Conservation (phyloP, 2,329 filamentous ascomycete genomes). For the Penicillium sp. region DNA sequence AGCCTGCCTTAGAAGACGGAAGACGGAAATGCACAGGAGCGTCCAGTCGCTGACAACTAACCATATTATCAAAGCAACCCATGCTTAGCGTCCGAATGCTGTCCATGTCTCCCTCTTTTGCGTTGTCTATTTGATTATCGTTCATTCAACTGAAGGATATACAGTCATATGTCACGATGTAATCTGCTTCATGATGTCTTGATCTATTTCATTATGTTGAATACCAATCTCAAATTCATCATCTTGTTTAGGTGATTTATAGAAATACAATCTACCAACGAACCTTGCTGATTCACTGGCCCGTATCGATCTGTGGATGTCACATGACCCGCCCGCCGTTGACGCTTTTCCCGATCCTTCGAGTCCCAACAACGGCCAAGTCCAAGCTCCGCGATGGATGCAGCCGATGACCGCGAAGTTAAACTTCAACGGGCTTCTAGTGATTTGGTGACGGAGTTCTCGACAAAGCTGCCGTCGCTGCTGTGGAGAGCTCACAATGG, state of each 20-base stretch:
- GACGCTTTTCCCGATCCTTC: constrained; percentile 20
- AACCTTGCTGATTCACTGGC: neutral
- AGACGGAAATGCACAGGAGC: neutral
- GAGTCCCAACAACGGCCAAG: constrained; percentile 6
- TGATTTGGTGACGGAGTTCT: constrained; percentile 44
- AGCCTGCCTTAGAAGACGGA: neutral
- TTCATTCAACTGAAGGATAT: neutral
- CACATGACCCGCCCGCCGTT: constrained; percentile 26
- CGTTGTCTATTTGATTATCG: too few species aligned
- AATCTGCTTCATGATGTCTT: neutral
- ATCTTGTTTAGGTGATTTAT: neutral
- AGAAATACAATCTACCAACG: neutral
- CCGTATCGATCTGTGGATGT: constrained; percentile 3
- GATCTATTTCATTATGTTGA: neutral
- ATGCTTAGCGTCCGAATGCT: neutral
- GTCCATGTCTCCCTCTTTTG: neutral
- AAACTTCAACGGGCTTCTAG: constrained; percentile 48
- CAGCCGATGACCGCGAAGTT: constrained; percentile 43
- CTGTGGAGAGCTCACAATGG: constrained; percentile 36
- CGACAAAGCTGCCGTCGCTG: constrained; percentile 41
- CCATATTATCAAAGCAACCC: neutral
- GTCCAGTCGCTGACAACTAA: neutral
- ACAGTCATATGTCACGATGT: neutral
- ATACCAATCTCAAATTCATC: too few species aligned
- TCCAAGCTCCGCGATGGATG: constrained; percentile 39